phyloP scores from a whole-genome alignment of 306 rosid genomes.

The Ziziphus jujuba region DNA sequence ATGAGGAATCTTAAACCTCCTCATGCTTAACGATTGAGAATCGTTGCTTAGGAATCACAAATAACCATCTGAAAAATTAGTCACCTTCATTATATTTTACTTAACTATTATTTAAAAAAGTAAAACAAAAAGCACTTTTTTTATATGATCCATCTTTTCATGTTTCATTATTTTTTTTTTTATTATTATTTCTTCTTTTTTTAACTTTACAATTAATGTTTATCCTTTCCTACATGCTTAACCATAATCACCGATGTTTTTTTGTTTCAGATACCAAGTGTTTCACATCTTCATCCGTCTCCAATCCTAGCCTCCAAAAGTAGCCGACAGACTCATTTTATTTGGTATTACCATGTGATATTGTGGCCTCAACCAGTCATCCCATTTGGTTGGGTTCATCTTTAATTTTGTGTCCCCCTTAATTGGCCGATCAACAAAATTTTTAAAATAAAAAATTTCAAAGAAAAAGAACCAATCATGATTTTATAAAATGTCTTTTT shows the following conservation, averaged over 20 bases:
- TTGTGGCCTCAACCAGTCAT: constrained; percentile 76
- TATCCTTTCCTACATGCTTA: constrained; percentile 75
- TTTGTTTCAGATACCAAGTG: constrained; percentile 41
- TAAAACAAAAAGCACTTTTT: no score
- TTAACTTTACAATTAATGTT: constrained; percentile 54
- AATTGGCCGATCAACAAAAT: neutral
- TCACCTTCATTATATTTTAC: constrained; percentile 32
- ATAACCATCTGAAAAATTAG: constrained; percentile 15
- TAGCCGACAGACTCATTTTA: constrained; percentile 93
- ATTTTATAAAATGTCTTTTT: constrained; percentile 36
- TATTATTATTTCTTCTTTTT: no score
- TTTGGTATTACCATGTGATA: constrained; percentile 67
- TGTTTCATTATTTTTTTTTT: constrained; percentile 5
- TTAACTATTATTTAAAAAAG: neutral
- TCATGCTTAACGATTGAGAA: constrained; percentile 46
- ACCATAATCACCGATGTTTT: constrained; percentile 67
- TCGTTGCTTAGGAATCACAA: constrained; percentile 56
- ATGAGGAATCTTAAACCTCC: constrained; percentile 31
- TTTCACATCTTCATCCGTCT: constrained; percentile 28
- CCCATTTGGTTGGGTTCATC: constrained; percentile 47
- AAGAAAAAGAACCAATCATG: constrained; percentile 39
- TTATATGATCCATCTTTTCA: constrained; percentile 61
- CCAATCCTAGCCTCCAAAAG: constrained; percentile 71
- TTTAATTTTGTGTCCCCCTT: constrained; percentile 28
- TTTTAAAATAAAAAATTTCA: neutral